A percentile compares a stretch with the other conserved stretches of the same genome.
These are phyloP conservation scores for Talaromyces amestolkiae DNA, from an alignment of 2,329 filamentous ascomycete genomes.

Conservation along the genomic window DNA sequence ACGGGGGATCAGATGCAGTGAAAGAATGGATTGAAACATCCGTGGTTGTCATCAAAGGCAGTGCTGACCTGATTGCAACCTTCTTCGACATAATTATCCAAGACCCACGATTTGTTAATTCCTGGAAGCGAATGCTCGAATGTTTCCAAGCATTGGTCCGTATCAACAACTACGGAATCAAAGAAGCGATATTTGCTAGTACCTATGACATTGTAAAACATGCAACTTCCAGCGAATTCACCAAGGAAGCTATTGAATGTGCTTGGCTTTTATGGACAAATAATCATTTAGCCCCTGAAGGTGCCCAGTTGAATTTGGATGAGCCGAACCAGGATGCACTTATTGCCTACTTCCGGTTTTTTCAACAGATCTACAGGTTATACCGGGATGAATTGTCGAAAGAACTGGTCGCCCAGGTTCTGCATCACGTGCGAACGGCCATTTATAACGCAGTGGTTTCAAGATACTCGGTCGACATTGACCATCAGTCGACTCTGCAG, in stretches of 20 bases:
- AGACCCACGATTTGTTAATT: slow-evolving; percentile 63
- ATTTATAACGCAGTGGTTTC: slow-evolving; percentile 64
- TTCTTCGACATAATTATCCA: slow-evolving; percentile 71
- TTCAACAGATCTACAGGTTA: slow-evolving; percentile 75
- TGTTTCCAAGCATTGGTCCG: slow-evolving; percentile 66
- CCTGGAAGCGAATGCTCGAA: slow-evolving; percentile 72
- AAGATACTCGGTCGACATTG: slow-evolving; percentile 40
- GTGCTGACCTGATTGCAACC: slow-evolving; percentile 69
- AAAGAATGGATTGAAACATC: slow-evolving; percentile 72
- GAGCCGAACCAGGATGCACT: slow-evolving; percentile 75
- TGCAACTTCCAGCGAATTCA: slow-evolving; percentile 45
- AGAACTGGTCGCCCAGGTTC: slow-evolving; percentile 64
- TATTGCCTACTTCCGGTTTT: slow-evolving; percentile 75
- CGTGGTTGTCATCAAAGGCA: slow-evolving; percentile 69
- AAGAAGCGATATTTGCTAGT: slow-evolving; percentile 68
- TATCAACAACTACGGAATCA: slow-evolving; percentile 66
- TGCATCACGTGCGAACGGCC: slow-evolving; percentile 68
- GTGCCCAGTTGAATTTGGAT: slow-evolving; percentile 43
- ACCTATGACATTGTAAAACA: slow-evolving; percentile 59
- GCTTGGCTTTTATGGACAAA: slow-evolving; percentile 70
- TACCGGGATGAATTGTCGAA: slow-evolving; percentile 63
- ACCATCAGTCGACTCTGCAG: slow-evolving; percentile 40
- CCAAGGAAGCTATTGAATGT: slow-evolving; percentile 53
- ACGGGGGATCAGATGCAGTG: slow-evolving; percentile 29
- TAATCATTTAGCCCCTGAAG: slow-evolving; percentile 56